phyloP scores from a whole-genome alignment of 2,329 filamentous ascomycete genomes.

The Trichoderma sp. region DNA sequence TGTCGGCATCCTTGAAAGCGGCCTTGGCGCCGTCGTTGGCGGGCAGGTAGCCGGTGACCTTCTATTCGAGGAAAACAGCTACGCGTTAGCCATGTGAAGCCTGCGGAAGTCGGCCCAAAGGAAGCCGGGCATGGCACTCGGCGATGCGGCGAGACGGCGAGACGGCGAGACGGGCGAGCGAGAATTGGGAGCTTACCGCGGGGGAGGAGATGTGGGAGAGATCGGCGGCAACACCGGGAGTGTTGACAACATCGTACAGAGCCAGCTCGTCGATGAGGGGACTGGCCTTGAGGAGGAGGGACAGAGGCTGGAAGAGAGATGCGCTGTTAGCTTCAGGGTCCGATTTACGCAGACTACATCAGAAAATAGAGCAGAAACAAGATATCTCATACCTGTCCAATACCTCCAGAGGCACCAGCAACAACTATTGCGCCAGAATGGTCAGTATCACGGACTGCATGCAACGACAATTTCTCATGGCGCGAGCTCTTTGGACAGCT shows the following conservation, averaged over 20 bases:
- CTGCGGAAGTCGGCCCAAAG: slow-evolving; percentile 16
- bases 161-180: slow-evolving; percentile 2
- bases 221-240: slow-evolving; percentile 92
- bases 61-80: slow-evolving; percentile 53
- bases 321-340: slow-evolving; percentile 1
- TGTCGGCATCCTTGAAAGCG: slow-evolving; percentile 89
- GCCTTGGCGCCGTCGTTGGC: slow-evolving; percentile 82
- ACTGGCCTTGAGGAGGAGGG: slow-evolving; percentile 90
- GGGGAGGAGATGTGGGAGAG: slow-evolving; percentile 95
- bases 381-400: slow-evolving; percentile 81
- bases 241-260: slow-evolving; percentile 99
- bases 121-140: slow-evolving; percentile 2
- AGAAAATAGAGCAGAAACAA: slow-evolving; percentile 35
- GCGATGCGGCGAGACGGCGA: slow-evolving; percentile 27
- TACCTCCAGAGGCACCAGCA: slow-evolving; percentile 96
- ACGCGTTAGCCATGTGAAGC: slow-evolving; percentile 8
- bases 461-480: not conserved
- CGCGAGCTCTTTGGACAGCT: slow-evolving; percentile 20
- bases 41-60: slow-evolving; percentile 86
- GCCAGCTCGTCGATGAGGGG: slow-evolving; percentile 89
- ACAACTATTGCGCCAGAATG: slow-evolving; percentile 58
- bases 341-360: not conserved
- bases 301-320: slow-evolving; percentile 71
- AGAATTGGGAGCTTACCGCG: slow-evolving; percentile 59
- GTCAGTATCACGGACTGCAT: not conserved